Base-by-base conservation (phyloP, 768 basidiomycete species). In the Phlebiopsis flavidoalba region DNA sequence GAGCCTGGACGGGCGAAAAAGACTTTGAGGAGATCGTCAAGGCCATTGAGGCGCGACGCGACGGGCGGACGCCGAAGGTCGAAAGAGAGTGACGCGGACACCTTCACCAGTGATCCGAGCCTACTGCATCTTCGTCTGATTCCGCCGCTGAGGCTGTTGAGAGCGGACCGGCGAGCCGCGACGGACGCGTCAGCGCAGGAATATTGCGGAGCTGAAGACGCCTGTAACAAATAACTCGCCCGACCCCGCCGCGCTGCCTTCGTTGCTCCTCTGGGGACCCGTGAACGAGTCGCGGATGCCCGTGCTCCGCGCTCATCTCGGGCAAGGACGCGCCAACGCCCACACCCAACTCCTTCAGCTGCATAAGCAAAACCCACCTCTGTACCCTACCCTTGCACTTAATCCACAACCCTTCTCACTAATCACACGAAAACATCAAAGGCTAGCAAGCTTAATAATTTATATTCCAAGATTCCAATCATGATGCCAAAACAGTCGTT, bases 1-100 rank as follows among this genome's bases (percentile, higher is more conserved):
- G 80, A 8, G 65, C 70, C 4, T 83, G 81, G 80, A 80, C 80
- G 1, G 89, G 88, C 15, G 82, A 85, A 64, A 75, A 81, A 37
- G 88, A 89, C 53, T 81, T 89, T 60, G 70, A 74, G 8, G 77
- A 81, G 8, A 82, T 90, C 24, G 76, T 80, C 22, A 64, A 77
- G 45, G 76, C 79, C 0, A 83, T 91, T 55, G 78, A 82, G 65
- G 71, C 73, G 33, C 76, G 79, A 7, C n/a, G n/a, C n/a, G 60
- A 52, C 24, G 68, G 70, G 7, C 63, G 69, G 33, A 61, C 59
- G 22, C 65, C 67, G 14, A 33, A 52, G 21, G 5, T 57, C 22
- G 52, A 24, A 8, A n/a, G n/a, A n/a, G 61, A 52, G n/a, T n/a
- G 35, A 53, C 19, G 50, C 36, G 31, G 17, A 19, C 17, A 7